Evolutionary conservation across 768 basidiomycete species (phyloP).

Genomic region (Pisolithus albus): DNA sequence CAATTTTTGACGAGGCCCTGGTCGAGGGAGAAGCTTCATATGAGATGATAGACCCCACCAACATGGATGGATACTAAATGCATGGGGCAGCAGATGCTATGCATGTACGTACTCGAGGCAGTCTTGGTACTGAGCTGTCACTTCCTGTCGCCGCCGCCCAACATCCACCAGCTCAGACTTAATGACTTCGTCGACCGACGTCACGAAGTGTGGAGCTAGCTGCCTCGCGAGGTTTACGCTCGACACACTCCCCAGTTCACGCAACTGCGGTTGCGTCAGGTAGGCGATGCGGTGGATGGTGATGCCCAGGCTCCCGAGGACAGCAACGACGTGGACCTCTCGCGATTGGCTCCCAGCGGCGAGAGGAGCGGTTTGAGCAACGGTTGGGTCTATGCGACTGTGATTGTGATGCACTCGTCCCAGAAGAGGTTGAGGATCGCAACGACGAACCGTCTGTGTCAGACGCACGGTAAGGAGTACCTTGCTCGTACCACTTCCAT

Average conservation of each 20-base stretch:
- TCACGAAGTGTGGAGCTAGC: slow-evolving; percentile 12
- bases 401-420: slow-evolving; percentile 42
- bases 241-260: slow-evolving; percentile 34
- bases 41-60: too few relatives aligned
- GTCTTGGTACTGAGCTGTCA: slow-evolving; percentile 63
- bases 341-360: slow-evolving; percentile 36
- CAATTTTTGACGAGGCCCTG: too few relatives aligned
- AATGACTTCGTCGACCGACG: slow-evolving; percentile 28
- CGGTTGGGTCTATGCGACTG: slow-evolving; percentile 39
- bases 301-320: slow-evolving; percentile 38
- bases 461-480: slow-evolving; percentile 25
- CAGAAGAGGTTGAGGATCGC: slow-evolving; percentile 45
- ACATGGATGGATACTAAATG: too few relatives aligned
- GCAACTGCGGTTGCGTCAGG: slow-evolving; percentile 24
- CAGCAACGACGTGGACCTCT: slow-evolving; percentile 57
- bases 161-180: slow-evolving; percentile 67
- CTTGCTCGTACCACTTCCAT: slow-evolving; percentile 17
- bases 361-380: slow-evolving; percentile 25
- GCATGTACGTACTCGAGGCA: slow-evolving; percentile 77
- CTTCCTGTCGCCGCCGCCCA: slow-evolving; percentile 60
- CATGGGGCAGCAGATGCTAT: slow-evolving; percentile 27
- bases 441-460: slow-evolving; percentile 49
- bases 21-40: too few relatives aligned
- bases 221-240: slow-evolving; percentile 48
- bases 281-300: slow-evolving; percentile 30